Conservation (phyloP, 371 early-diverging fungal species). For the Apophysomyces sp. region DNA sequence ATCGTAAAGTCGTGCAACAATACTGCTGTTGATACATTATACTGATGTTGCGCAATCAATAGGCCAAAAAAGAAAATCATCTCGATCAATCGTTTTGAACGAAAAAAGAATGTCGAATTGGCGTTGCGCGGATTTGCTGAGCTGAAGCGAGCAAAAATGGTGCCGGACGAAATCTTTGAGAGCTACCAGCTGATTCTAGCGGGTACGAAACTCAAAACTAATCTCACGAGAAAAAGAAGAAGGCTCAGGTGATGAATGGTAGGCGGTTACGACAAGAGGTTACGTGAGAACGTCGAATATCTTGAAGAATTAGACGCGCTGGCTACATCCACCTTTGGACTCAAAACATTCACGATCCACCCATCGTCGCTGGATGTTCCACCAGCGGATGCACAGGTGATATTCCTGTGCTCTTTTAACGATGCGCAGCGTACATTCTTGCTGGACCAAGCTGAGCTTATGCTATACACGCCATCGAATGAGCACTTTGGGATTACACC, state of each 20-base stretch:
- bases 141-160: constrained; percentile 24
- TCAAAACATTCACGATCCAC: constrained; percentile 44
- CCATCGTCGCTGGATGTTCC: constrained; percentile 25
- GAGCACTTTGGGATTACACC: constrained; percentile 98
- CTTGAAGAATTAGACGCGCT: constrained; percentile 66
- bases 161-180: constrained; percentile 27
- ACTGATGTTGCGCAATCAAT: neutral
- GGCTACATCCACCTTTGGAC: constrained; percentile 43
- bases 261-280: constrained; percentile 88
- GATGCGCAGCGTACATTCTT: constrained; percentile 79
- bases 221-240: no score
- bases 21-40: neutral
- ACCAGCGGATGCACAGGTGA: constrained; percentile 59
- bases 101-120: constrained; percentile 88
- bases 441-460: constrained; percentile 57
- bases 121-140: constrained; percentile 79
- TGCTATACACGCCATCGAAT: constrained; percentile 90
- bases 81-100: constrained; percentile 93
- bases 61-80: constrained; percentile 52
- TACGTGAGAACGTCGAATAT: constrained; percentile 86
- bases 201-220: no score
- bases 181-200: constrained; percentile 70
- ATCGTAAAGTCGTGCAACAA: constrained; percentile 29
- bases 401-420: constrained; percentile 89
- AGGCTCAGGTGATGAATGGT: neutral